Evolutionary conservation across 1,284 basidiomycete species (phyloP), one percentile per base, ranked within the genome.

Genomic region (Stereum hirsutum): DNA sequence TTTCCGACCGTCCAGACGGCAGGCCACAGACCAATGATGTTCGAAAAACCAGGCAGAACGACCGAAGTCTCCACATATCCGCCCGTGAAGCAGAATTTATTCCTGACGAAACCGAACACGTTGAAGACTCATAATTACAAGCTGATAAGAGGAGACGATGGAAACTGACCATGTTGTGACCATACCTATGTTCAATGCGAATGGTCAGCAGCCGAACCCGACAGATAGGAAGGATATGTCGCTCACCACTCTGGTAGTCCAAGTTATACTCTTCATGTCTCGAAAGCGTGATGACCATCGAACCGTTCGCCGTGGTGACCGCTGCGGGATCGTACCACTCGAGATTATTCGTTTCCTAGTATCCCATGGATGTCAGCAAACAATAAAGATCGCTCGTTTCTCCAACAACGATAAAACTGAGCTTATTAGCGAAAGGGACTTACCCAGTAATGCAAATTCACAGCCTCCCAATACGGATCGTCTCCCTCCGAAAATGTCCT

Each of bases 371-470:
- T n/a, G n/a, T n/a, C 5, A 19, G 17, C 7, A 17, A 27, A 41
- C 6, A 39, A 37, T 10, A 14, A 5, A 65, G 49, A 3, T 3
- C 2, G 7, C 4, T 34, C 6, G 24, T 8, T 34, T n/a, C 14
- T 12, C 6, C 6, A 6, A 26, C n/a, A 19, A 12, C n/a, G 12
- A 8, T 7, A 53, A 53, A 41, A 39, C 58, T 52, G 21, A 7
- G 32, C 38, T 35, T 7, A 39, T 25, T 25, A 3, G 3, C 35
- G 15, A 34, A 51, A 49, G 39, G 66, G n/a, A n/a, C n/a, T 69
- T 21, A 55, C 68, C 85, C 86, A 87, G 57, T 88, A 89, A 58
- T 88, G 77, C 30, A 89, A 52, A 56, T 81, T 79, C 0, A 71
- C 74, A 2, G 80, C 79, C 50, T 81, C 78, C 81, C 81, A 84